A percentile compares a stretch with the other conserved stretches of the same genome.
These are phyloP conservation scores for Aureobasidium zeae DNA, from an alignment of 2,329 filamentous ascomycete genomes.

Conservation along the genomic window DNA sequence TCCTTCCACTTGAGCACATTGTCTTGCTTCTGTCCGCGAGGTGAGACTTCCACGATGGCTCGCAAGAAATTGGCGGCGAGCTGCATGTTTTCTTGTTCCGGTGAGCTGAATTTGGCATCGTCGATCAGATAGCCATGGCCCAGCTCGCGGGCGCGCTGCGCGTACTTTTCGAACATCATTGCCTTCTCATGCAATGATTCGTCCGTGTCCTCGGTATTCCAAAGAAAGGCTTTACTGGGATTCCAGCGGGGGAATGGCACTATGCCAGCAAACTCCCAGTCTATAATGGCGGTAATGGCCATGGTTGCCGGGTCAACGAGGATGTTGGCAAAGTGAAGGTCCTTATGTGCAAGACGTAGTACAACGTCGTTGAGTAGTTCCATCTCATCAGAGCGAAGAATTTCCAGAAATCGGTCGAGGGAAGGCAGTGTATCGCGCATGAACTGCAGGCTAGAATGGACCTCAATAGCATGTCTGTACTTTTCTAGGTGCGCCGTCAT, in stretches of 20 bases:
- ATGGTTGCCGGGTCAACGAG: not conserved
- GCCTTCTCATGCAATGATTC: not conserved
- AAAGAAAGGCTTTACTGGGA: constrained; percentile 4
- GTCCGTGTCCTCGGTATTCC: constrained; percentile 1
- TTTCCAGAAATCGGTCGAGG: not conserved
- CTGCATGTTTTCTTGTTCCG: constrained; percentile 5
- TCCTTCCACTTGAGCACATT: constrained; percentile 1
- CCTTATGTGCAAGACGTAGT: constrained; percentile 1
- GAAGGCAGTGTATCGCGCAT: not conserved
- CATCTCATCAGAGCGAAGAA: not conserved
- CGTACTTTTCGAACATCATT: not conserved
- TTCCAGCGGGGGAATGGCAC: constrained; percentile 3
- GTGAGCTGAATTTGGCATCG: not conserved
- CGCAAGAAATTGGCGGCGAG: not conserved
- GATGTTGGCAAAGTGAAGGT: constrained; percentile 12
- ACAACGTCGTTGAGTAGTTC: not conserved
- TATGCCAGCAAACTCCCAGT: constrained; percentile 11
- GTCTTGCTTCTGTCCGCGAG: not conserved
- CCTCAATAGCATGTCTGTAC: constrained; percentile 2
- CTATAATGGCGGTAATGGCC: constrained; percentile 1
- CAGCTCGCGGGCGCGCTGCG: not conserved
- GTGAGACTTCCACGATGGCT: constrained; percentile 5
- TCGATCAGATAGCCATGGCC: not conserved
- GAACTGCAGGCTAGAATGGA: not conserved
- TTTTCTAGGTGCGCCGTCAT: not conserved